Evolutionary conservation across 2,329 filamentous ascomycete species (phyloP).

Genomic region (Macrophomina phaseolina): DNA sequence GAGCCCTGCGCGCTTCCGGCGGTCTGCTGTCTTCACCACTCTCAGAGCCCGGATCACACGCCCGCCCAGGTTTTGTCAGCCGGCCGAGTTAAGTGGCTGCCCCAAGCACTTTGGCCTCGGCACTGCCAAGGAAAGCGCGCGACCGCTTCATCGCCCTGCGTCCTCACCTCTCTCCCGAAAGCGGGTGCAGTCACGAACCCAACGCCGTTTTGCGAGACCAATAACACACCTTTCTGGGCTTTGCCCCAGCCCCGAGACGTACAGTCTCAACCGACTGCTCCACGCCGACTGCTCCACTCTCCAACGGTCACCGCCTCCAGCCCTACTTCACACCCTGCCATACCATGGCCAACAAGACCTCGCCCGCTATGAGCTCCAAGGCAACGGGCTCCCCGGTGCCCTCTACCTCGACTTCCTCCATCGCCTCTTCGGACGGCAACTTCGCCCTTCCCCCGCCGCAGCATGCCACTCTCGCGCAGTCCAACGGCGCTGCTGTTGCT

Average conservation of each 20-base stretch:
- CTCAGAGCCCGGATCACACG: constrained; percentile 16
- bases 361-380: constrained; percentile 37
- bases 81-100: constrained; percentile 17
- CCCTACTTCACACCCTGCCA: constrained; percentile 6
- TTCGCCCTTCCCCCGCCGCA: constrained; percentile 38
- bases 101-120: constrained; percentile 24
- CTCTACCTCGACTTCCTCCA: constrained; percentile 45
- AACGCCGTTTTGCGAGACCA: constrained; percentile 42
- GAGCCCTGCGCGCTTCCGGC: neutral
- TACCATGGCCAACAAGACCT: constrained; percentile 42
- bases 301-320: constrained; percentile 43
- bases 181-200: neutral
- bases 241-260: constrained; percentile 44
- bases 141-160: constrained; percentile 16
- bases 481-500: constrained; percentile 33
- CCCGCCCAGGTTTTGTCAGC: constrained; percentile 14
- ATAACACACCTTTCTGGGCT: constrained; percentile 46
- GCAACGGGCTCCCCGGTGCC: constrained; percentile 40
- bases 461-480: constrained; percentile 30
- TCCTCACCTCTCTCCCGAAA: constrained; percentile 14
- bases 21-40: constrained; percentile 5
- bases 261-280: constrained; percentile 27
- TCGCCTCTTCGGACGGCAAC: constrained; percentile 44
- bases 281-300: constrained; percentile 30
- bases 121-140: constrained; percentile 18